These are phyloP conservation scores for Acer negundo DNA, from an alignment of 345 rosid species.

Conservation along the genomic window DNA sequence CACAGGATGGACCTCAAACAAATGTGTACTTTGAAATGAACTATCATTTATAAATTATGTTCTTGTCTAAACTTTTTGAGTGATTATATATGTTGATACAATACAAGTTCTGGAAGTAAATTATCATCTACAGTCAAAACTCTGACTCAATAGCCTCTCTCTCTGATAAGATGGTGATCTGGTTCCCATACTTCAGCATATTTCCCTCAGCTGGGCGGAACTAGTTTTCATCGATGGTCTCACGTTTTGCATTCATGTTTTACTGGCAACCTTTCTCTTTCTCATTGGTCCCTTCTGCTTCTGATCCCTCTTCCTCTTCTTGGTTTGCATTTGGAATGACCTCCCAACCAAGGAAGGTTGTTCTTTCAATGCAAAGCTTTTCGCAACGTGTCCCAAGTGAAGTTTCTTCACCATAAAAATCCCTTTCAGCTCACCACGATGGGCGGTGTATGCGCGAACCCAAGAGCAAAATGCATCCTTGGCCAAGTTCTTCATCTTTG, in stretches of 20 bases:
- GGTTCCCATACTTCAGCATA: not conserved
- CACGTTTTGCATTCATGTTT: constrained; percentile 17
- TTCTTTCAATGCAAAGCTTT: constrained; percentile 89
- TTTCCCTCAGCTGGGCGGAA: not conserved
- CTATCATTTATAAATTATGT: not conserved
- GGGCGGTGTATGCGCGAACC: constrained; percentile 90
- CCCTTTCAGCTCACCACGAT: constrained; percentile 85
- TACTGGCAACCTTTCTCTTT: constrained; percentile 38
- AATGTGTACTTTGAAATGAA: not conserved
- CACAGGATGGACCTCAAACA: too few relatives aligned
- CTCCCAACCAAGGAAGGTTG: constrained; percentile 87
- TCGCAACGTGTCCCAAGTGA: constrained; percentile 96
- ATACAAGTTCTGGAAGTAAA: not conserved
- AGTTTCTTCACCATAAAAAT: constrained; percentile 89
- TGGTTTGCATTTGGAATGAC: constrained; percentile 57
- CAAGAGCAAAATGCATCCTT: constrained; percentile 89
- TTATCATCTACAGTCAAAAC: not conserved
- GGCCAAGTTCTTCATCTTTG: constrained; percentile 64
- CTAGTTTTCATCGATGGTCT: not conserved
- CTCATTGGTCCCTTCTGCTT: constrained; percentile 44
- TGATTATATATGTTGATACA: not conserved
- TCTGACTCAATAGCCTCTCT: not conserved
- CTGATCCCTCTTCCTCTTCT: constrained; percentile 85
- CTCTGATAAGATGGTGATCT: not conserved
- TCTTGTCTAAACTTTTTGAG: not conserved